These are phyloP conservation scores for Bipolaris sorokiniana DNA, from an alignment of 2,329 filamentous ascomycete species.

Conservation along the genomic window DNA sequence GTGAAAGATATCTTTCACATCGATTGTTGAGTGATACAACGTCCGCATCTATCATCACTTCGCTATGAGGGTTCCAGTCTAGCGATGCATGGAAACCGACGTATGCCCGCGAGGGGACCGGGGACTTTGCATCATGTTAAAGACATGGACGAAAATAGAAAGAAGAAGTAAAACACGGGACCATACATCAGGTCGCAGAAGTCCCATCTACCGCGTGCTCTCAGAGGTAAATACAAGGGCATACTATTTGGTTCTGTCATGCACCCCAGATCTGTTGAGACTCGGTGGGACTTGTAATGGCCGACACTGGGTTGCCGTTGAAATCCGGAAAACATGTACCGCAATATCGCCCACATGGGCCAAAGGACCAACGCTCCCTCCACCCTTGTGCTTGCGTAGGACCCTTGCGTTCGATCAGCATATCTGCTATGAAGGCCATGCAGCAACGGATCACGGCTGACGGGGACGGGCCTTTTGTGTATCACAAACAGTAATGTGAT, in stretches of 20 bases:
- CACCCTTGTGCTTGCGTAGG: not conserved
- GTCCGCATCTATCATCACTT: not conserved
- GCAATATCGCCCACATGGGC: conserved; percentile 1
- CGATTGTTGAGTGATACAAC: not conserved
- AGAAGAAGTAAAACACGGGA: not conserved
- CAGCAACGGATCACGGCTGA: not conserved
- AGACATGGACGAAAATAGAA: not conserved
- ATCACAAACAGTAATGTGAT: not conserved
- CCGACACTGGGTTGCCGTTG: conserved; percentile 1
- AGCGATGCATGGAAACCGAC: not conserved
- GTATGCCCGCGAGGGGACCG: conserved; percentile 2
- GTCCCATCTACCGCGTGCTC: conserved; percentile 4
- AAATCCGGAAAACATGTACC: conserved; percentile 8
- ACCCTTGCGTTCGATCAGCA: conserved; percentile 7
- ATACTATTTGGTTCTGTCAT: conserved; percentile 13
- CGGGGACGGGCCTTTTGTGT: not conserved
- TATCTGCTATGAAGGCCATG: not conserved
- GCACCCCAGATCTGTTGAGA: conserved; percentile 30
- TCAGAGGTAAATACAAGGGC: conserved; percentile 14
- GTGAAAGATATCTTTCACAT: not conserved
- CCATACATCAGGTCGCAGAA: conserved; percentile 6
- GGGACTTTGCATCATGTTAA: not conserved
- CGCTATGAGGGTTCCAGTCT: not conserved
- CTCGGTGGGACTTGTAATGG: conserved; percentile 8
- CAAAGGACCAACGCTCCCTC: not conserved